Conservation (phyloP, 768 basidiomycete genomes). For the Lactarius trivialis region DNA sequence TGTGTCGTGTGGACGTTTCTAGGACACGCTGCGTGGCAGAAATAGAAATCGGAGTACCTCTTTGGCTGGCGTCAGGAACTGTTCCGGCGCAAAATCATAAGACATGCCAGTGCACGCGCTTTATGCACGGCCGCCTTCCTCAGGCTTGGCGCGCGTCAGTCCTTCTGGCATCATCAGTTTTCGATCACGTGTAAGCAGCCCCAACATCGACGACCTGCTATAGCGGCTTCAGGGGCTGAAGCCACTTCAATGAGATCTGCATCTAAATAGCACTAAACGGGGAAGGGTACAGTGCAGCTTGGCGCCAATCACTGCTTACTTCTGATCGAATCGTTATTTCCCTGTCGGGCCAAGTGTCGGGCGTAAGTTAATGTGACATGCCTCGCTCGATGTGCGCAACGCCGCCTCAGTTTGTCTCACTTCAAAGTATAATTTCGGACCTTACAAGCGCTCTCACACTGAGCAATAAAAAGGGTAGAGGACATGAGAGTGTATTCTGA, state of each 20-base stretch:
- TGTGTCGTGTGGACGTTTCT: neutral
- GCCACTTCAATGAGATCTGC: neutral
- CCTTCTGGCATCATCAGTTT: neutral
- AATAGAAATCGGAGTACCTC: constrained; percentile 7
- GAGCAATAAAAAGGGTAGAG: neutral
- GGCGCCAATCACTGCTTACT: constrained; percentile 6
- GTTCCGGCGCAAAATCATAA: constrained; percentile 4
- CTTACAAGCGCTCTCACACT: neutral
- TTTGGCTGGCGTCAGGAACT: neutral
- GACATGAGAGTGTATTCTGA: neutral
- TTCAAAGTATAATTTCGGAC: neutral
- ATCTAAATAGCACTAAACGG: neutral
- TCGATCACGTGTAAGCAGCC: neutral
- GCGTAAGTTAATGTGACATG: constrained; percentile 1
- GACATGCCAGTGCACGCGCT: constrained; percentile 7
- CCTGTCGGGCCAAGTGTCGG: constrained; percentile 1
- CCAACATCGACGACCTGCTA: neutral
- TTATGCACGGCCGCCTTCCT: constrained; percentile 1
- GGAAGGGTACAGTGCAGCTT: neutral
- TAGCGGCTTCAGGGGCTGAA: neutral
- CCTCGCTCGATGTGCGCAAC: neutral
- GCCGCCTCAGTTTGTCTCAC: neutral
- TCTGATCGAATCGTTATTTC: constrained; percentile 7
- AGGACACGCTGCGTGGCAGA: neutral
- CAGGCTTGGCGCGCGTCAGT: neutral